Conservation (phyloP, 345 rosid genomes). For the Lepidium africanum region DNA sequence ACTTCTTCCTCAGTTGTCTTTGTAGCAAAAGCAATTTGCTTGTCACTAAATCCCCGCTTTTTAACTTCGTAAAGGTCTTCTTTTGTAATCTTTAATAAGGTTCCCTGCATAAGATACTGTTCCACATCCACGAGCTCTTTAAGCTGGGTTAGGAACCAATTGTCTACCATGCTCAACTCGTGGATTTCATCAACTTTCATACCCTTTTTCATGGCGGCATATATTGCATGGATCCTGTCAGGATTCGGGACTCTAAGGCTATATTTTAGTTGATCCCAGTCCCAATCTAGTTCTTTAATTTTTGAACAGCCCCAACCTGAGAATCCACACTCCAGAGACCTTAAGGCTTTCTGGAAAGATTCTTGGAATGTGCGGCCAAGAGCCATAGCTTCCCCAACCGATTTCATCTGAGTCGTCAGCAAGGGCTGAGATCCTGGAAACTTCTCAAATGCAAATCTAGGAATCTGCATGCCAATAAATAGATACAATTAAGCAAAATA, state of each 20-base stretch:
- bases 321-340: conserved; percentile 81
- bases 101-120: conserved; percentile 58
- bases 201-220: conserved; percentile 96
- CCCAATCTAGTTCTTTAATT: conserved; percentile 78
- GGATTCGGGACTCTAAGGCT: conserved; percentile 86
- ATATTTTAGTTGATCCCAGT: conserved; percentile 85
- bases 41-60: conserved; percentile 85
- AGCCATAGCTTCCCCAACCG: conserved; percentile 96
- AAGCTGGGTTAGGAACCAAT: conserved; percentile 93
- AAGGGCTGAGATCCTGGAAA: conserved; percentile 92
- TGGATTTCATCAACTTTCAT: conserved; percentile 81
- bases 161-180: conserved; percentile 79
- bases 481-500: neutral
- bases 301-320: conserved; percentile 87
- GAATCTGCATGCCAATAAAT: conserved; percentile 53
- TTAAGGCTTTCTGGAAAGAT: conserved; percentile 90
- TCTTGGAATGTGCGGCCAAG: conserved; percentile 93
- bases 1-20: conserved; percentile 83
- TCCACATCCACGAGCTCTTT: conserved; percentile 84
- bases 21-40: conserved; percentile 89
- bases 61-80: conserved; percentile 79
- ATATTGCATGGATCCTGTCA: conserved; percentile 71
- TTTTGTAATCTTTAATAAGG: conserved; percentile 60
- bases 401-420: conserved; percentile 94
- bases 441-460: conserved; percentile 95